Percentiles rank a stretch among this genome's conserved stretches.
phyloP scores from a whole-genome alignment of 169 alveolate genomes.

The Plasmodium coatneyi region DNA sequence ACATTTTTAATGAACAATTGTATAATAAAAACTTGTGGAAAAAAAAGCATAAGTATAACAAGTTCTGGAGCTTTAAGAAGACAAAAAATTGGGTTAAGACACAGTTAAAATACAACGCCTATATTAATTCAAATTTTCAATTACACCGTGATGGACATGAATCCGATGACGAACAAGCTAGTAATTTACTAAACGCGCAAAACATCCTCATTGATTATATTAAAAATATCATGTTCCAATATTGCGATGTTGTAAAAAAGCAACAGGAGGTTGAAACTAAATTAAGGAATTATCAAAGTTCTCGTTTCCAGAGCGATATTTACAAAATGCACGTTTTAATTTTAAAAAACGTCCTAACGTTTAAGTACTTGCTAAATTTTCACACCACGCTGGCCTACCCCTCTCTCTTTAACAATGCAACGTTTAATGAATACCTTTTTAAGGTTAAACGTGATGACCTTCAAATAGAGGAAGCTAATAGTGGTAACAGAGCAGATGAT shows the following conservation, averaged over 20 bases:
- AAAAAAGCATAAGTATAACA: constrained; percentile 20
- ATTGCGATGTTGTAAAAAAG: constrained; percentile 21
- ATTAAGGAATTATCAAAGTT: constrained; percentile 36
- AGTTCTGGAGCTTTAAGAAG: constrained; percentile 49
- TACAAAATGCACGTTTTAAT: constrained; percentile 31
- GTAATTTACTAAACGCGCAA: constrained; percentile 1
- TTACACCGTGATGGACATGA: not conserved
- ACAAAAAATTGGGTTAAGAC: constrained; percentile 21
- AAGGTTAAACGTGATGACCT: not conserved
- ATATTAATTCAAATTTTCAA: not conserved
- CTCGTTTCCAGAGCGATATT: constrained; percentile 9
- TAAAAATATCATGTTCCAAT: constrained; percentile 10
- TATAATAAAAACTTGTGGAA: constrained; percentile 58
- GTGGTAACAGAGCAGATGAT: not conserved
- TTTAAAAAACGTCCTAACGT: constrained; percentile 46
- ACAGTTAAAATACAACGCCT: constrained; percentile 7
- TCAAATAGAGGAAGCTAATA: not conserved
- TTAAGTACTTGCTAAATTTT: constrained; percentile 43
- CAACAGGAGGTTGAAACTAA: constrained; percentile 27
- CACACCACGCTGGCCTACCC: constrained; percentile 68
- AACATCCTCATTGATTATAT: constrained; percentile 7
- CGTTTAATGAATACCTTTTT: constrained; percentile 59
- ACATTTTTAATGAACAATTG: not conserved
- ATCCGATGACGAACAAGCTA: not conserved
- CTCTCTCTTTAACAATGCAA: constrained; percentile 9